phyloP scores from a whole-genome alignment of 1,284 basidiomycete species.

The Anthracocystis panici-leucophaei region DNA sequence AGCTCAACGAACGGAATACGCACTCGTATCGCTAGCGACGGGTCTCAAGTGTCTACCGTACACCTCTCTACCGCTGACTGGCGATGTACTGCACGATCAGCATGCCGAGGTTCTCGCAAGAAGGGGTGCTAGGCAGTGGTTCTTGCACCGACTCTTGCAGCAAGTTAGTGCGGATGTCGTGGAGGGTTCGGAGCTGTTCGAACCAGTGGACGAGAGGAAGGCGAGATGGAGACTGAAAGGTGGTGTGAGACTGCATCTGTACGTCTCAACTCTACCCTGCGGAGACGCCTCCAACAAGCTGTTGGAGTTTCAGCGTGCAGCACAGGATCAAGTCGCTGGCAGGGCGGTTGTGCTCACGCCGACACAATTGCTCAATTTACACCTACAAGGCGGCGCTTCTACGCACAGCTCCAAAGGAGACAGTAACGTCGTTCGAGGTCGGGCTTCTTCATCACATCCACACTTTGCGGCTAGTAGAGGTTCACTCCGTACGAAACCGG shows the following conservation, averaged over 20 bases:
- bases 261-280: conserved; percentile 90
- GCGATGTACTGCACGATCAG: conserved; percentile 86
- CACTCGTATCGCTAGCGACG: conserved; percentile 78
- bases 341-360: conserved; percentile 1
- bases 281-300: conserved; percentile 36
- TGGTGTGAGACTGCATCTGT: conserved; percentile 77
- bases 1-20: conserved; percentile 4
- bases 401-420: neutral
- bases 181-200: conserved; percentile 3
- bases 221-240: conserved; percentile 73
- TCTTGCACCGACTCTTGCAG: conserved; percentile 77
- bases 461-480: neutral
- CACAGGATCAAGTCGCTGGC: conserved; percentile 26
- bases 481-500: conserved; percentile 54
- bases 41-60: conserved; percentile 88
- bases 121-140: conserved; percentile 83
- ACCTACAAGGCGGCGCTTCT: neutral
- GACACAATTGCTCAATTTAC: conserved; percentile 13
- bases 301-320: conserved; percentile 40
- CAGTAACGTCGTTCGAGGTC: conserved; percentile 15
- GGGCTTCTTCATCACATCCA: conserved; percentile 18
- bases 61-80: conserved; percentile 76
- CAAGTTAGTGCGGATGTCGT: conserved; percentile 41
- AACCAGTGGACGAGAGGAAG: neutral
- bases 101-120: conserved; percentile 91